phyloP scores from a whole-genome alignment of 495 filamentous ascomycete genomes.

The Ramalina peruviana region DNA sequence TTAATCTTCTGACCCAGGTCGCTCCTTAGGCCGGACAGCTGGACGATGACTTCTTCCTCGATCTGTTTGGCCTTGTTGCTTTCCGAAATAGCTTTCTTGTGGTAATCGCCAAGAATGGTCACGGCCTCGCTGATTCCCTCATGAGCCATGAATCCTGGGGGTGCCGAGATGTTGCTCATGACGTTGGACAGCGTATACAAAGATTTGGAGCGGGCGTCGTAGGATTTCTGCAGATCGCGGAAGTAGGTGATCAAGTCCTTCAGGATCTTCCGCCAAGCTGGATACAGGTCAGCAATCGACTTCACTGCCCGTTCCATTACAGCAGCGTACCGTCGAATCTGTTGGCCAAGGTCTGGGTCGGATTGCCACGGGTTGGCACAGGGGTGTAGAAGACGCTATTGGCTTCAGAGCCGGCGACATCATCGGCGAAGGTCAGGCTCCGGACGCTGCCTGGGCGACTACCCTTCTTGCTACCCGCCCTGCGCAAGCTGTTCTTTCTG shows the following conservation, averaged over 20 bases:
- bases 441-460: constrained; percentile 71
- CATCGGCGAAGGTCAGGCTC: constrained; percentile 51
- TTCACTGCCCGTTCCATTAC: neutral
- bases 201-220: constrained; percentile 74
- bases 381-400: constrained; percentile 82
- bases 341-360: constrained; percentile 78
- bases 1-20: constrained; percentile 94
- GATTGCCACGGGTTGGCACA: constrained; percentile 72
- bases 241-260: constrained; percentile 94
- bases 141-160: constrained; percentile 55
- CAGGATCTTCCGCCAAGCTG: constrained; percentile 88
- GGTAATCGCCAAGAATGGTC: constrained; percentile 65
- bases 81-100: constrained; percentile 67
- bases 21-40: constrained; percentile 69
- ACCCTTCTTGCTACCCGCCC: constrained; percentile 61
- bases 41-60: constrained; percentile 77
- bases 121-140: constrained; percentile 79
- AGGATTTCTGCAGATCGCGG: constrained; percentile 79
- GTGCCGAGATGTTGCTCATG: constrained; percentile 63
- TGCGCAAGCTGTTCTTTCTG: constrained; percentile 57
- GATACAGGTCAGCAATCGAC: neutral
- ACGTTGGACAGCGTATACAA: constrained; percentile 71
- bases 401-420: constrained; percentile 41
- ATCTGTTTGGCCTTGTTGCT: constrained; percentile 83
- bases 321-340: constrained; percentile 68